Percentiles rank a stretch among this genome's conserved stretches.
These are phyloP conservation scores for Pythium folliculosum DNA, from an alignment of 352 stramenopile genomes.

Conservation along the genomic window DNA sequence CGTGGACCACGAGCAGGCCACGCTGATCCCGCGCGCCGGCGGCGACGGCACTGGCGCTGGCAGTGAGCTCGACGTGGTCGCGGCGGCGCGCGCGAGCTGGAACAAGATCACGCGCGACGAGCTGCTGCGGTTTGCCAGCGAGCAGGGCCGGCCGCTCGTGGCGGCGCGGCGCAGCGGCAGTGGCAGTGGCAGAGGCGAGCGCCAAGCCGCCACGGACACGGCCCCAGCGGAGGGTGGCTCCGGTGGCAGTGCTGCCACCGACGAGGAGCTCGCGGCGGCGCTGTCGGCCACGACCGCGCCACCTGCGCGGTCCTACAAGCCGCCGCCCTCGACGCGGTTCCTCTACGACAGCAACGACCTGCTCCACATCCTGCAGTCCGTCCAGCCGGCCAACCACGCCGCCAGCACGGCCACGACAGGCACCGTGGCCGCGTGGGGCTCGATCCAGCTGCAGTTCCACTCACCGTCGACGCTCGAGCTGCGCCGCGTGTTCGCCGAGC, in stretches of 20 bases:
- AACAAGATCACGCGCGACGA: slow-evolving; percentile 70
- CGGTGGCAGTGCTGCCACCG: background rate
- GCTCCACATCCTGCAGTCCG: slow-evolving; percentile 62
- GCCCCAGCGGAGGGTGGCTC: background rate
- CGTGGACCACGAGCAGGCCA: slow-evolving; percentile 30
- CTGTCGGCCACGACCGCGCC: slow-evolving; percentile 5
- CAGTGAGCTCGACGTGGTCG: slow-evolving; percentile 49
- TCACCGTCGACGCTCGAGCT: slow-evolving; percentile 43
- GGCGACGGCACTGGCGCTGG: too few species aligned
- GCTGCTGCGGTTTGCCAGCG: slow-evolving; percentile 57
- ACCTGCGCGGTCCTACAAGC: slow-evolving; percentile 19
- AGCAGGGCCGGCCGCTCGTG: slow-evolving; percentile 45
- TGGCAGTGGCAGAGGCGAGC: background rate
- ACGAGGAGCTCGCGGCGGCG: background rate
- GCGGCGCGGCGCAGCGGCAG: background rate
- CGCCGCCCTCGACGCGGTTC: slow-evolving; percentile 38
- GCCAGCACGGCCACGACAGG: background rate
- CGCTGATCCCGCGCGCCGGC: slow-evolving; percentile 30
- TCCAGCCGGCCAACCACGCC: slow-evolving; percentile 49
- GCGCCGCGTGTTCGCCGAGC: slow-evolving; percentile 49
- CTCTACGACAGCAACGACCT: slow-evolving; percentile 79
- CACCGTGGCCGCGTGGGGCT: slow-evolving; percentile 28
- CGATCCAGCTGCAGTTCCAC: slow-evolving; percentile 62
- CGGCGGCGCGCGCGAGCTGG: slow-evolving; percentile 46
- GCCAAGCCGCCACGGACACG: background rate